These are phyloP conservation scores for Monosporozyma yasuniensis DNA, from an alignment of 805 yeast species.

Conservation along the genomic window DNA sequence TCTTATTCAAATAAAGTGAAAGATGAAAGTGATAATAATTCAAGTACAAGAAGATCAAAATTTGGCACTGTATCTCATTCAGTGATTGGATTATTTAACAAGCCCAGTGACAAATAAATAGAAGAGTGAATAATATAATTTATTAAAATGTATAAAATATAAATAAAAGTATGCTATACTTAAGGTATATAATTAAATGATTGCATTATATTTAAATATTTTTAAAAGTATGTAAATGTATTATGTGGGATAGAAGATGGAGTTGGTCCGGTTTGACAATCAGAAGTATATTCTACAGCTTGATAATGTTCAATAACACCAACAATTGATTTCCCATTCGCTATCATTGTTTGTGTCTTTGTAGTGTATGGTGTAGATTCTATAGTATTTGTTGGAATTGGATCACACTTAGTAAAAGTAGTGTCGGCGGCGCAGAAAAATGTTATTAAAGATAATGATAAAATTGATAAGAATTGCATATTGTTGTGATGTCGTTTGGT, in stretches of 20 bases:
- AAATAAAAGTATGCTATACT: not conserved
- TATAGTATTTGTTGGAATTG: slow-evolving; percentile 16
- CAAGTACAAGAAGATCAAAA: not conserved
- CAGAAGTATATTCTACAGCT: slow-evolving; percentile 18
- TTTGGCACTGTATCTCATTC: not conserved
- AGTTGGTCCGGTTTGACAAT: slow-evolving; percentile 10
- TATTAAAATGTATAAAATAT: no score
- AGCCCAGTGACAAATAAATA: not conserved
- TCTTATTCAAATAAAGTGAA: not conserved
- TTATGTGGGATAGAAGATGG: not conserved
- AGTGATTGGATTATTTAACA: not conserved
- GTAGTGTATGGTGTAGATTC: slow-evolving; percentile 22
- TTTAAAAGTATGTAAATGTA: not conserved
- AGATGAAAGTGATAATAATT: not conserved
- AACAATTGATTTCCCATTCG: slow-evolving; percentile 12
- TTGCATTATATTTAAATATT: not conserved
- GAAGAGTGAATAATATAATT: not conserved
- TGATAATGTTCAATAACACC: slow-evolving; percentile 18
- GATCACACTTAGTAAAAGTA: slow-evolving; percentile 12
- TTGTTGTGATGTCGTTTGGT: not conserved
- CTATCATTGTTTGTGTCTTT: slow-evolving; percentile 11
- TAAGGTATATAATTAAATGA: no score
- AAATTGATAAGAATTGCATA: not conserved
- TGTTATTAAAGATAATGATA: not conserved
- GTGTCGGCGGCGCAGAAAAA: slow-evolving; percentile 1